A percentile compares a stretch with the other conserved stretches of the same genome.
These are phyloP conservation scores for Austroboletus festivus DNA, from an alignment of 768 basidiomycete genomes.

Conservation along the genomic window DNA sequence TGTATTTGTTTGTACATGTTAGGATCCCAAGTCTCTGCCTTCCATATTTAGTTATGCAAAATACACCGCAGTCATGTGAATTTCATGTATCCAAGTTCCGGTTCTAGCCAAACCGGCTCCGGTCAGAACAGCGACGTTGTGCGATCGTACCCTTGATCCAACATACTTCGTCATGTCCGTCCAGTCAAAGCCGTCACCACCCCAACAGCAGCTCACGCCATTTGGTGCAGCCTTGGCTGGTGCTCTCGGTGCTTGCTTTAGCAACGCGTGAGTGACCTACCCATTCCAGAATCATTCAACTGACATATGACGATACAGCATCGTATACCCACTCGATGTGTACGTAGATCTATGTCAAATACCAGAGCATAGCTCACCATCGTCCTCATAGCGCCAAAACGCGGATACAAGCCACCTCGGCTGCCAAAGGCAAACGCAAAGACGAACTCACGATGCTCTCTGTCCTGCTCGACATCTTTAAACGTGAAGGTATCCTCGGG, in stretches of 20 bases:
- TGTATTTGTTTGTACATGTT: conserved; percentile 18
- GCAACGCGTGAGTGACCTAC: conserved; percentile 70
- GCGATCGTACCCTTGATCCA: background rate
- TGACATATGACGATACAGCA: conserved; percentile 40
- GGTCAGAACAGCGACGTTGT: background rate
- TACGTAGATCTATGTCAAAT: conserved; percentile 45
- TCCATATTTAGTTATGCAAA: background rate
- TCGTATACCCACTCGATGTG: conserved; percentile 96
- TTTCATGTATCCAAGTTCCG: background rate
- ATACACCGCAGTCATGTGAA: conserved; percentile 9
- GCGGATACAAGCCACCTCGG: conserved; percentile 79
- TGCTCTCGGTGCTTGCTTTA: conserved; percentile 90
- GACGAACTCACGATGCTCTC: conserved; percentile 54
- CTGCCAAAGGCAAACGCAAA: conserved; percentile 51
- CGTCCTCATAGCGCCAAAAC: conserved; percentile 74
- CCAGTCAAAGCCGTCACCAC: conserved; percentile 48
- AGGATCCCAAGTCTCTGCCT: conserved; percentile 11
- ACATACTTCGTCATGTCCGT: conserved; percentile 30
- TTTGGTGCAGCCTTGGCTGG: conserved; percentile 89
- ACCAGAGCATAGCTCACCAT: background rate
- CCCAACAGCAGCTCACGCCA: conserved; percentile 52
- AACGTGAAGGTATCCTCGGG: conserved; percentile 77
- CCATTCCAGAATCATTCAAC: conserved; percentile 2
- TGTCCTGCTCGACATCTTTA: conserved; percentile 68
- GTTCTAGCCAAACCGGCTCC: background rate